phyloP scores from a whole-genome alignment of 208 protist genomes.

The Crithidia expoeki region DNA sequence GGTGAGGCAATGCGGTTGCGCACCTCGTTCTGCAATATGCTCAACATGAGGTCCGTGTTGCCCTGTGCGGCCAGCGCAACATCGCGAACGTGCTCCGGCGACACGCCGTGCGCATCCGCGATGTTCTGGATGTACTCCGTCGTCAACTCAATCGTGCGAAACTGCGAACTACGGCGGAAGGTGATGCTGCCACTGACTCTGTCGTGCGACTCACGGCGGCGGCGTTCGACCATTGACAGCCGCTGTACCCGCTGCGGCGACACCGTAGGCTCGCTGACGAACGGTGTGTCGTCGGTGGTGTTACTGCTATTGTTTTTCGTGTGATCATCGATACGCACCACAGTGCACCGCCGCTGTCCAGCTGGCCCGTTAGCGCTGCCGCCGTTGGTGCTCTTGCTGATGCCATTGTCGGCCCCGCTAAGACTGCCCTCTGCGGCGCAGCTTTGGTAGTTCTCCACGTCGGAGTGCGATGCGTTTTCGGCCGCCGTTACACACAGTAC shows the following conservation, averaged over 20 bases:
- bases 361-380: not conserved
- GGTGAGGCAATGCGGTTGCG: conserved; percentile 32
- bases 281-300: not conserved
- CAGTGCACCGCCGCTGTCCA: conserved; percentile 10
- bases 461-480: not conserved
- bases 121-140: conserved; percentile 56
- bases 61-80: conserved; percentile 63
- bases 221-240: conserved; percentile 15
- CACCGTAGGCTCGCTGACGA: conserved; percentile 3
- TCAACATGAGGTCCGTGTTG: conserved; percentile 61
- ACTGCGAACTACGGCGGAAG: conserved; percentile 24
- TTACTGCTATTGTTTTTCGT: not conserved
- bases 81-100: conserved; percentile 54
- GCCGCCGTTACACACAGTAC: not conserved
- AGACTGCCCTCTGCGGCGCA: not conserved
- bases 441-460: not conserved
- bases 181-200: not conserved
- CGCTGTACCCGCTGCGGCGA: conserved; percentile 25
- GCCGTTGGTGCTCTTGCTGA: not conserved
- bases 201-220: conserved; percentile 20
- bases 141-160: conserved; percentile 46
- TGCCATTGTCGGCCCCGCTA: conserved; percentile 1
- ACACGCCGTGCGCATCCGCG: conserved; percentile 41
- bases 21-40: conserved; percentile 58
- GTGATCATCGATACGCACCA: conserved; percentile 11